Evolutionary conservation across 2,329 filamentous ascomycete genomes (phyloP), one percentile per base, ranked within the genome.

Genomic region (Orbilia ellipsospora): DNA sequence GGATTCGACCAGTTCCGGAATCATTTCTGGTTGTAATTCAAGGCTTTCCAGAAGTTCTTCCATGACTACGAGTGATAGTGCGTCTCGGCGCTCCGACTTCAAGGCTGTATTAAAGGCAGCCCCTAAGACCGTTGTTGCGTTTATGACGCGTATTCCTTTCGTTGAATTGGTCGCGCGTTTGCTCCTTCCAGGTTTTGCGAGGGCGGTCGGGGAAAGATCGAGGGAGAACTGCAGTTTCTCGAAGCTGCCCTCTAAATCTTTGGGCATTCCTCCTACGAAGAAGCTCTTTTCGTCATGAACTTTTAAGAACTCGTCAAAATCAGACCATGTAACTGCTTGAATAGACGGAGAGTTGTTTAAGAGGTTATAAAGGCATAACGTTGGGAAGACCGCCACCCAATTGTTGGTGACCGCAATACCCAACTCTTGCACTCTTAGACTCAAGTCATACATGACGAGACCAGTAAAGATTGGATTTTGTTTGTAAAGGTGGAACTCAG

Each of bases 251-350:
- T 56, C 31, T 26, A 65, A 28, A 13, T 54, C 50, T 5, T 36
- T 42, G 4, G 51, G 62, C 7, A 18, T 45, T 16, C 16, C 51
- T 7, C 51, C 51, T 4, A 48, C 28, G 23, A 65, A 65, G n/a
- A 65, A 50, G 20, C 12, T 65, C 16, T 65, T 65, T 12, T 56
- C 51, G 13, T 57, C 62, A 16, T 65, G 51, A n/a, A 65, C 23
- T 20, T 50, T 48, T 2, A 57, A 20, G 16, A 57, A 65, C 10
- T 31, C 4, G 42, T 57, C 40, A 2, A 65, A 40, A 28, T 65
- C 51, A 15, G 4, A 12, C 12, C 13, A 45, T 16, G 3, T 7
- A 31, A 31, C 28, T 31, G 28, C 7, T 7, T 3, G 28, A 31
- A 31, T 7, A 31, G 28, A 31, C 4, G 28, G 28, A 31, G 28